Evolutionary conservation across 495 filamentous ascomycete genomes (phyloP), one percentile per base, ranked within the genome.

Genomic region (Clohesyomyces aquaticus): DNA sequence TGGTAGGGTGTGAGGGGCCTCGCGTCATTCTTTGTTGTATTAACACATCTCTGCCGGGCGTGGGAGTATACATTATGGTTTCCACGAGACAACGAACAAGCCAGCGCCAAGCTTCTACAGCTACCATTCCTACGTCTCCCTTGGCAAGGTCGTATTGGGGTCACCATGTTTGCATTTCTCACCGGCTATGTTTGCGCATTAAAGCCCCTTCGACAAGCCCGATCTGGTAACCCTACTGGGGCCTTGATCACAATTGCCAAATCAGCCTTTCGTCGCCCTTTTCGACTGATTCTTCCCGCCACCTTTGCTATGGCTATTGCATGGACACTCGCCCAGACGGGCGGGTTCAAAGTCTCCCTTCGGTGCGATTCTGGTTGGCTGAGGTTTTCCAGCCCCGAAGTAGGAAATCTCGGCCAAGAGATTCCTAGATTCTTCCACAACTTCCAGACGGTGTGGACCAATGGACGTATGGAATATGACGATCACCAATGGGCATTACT

Each of bases 161-260:
- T 89, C 19, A 81, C 85, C 28, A 84, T 87, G 55, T 89, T 89
- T 77, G 79, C 82, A 51, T 81, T 89, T 61, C 78, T 89, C 42
- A 86, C 86, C 18, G 86, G 85, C 51, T 89, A 87, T 65, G 85
- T 89, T 23, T 87, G 85, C 70, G 83, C 85, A 6, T 71, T 89
- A 42, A 87, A 87, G 71, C 85, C 86, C 1, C 72, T 89, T 42
- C 85, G 85, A 51, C 80, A 84, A 52, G 77, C 77, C 32, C 82
- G 82, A 14, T 78, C 80, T 25, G 85, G 86, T 29, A 79, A 85
- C 52, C 72, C 72, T 27, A 74, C 83, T 28, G 78, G 71, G 0
- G 81, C 84, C 18, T 81, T 86, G 43, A 76, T 74, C 0, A 79
- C 81, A 19, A 72, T 89, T 49, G 79, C 81, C 41, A 85, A 84